Conservation (phyloP, 1,139 yeast species). For the Pichia sp. region DNA sequence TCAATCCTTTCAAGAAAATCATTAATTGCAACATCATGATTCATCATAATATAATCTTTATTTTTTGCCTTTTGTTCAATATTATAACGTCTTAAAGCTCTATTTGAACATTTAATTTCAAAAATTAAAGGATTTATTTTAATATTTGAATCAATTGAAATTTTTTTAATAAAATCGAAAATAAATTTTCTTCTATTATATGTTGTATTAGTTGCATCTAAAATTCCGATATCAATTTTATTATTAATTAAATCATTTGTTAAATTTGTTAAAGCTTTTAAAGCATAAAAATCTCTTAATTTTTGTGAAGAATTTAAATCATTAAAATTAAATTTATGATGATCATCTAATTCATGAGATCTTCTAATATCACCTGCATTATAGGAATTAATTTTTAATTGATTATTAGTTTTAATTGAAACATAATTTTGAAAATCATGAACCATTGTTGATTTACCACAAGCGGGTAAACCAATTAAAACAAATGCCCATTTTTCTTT, state of each 20-base stretch:
- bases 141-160: conserved; percentile 13
- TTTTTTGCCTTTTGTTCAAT: conserved; percentile 53
- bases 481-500: conserved; percentile 39
- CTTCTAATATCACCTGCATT: conserved; percentile 54
- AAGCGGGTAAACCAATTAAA: conserved; percentile 65
- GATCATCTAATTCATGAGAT: conserved; percentile 18
- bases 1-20: conserved; percentile 57
- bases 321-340: conserved; percentile 41
- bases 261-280: conserved; percentile 47
- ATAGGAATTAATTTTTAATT: conserved; percentile 36
- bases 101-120: conserved; percentile 42
- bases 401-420: conserved; percentile 25
- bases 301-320: conserved; percentile 31
- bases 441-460: conserved; percentile 63
- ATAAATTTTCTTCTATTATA: conserved; percentile 34
- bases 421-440: conserved; percentile 43
- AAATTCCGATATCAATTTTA: conserved; percentile 47
- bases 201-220: conserved; percentile 68
- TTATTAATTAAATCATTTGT: conserved; percentile 40
- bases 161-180: conserved; percentile 18
- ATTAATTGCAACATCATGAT: conserved; percentile 40
- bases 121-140: conserved; percentile 31
- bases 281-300: conserved; percentile 51
- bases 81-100: conserved; percentile 43
- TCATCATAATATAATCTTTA: conserved; percentile 24